These are phyloP conservation scores for Parsonsia alboflavescens DNA, from an alignment of 257 asterid species.

Conservation along the genomic window DNA sequence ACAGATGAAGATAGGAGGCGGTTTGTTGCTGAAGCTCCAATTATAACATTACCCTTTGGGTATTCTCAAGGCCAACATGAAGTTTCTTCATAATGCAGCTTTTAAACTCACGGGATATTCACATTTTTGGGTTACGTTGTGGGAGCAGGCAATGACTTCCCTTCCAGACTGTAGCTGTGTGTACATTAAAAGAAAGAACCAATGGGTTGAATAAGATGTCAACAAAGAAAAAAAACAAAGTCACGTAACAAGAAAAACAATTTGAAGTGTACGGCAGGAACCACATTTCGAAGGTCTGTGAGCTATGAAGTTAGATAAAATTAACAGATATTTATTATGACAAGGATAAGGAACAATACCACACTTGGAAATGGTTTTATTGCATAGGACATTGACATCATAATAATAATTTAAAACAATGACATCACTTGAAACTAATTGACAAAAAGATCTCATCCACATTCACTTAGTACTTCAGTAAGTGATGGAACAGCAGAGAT, in stretches of 20 bases:
- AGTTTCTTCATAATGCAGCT: too few species aligned
- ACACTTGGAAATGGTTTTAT: not conserved
- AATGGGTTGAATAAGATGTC: conserved; percentile 2
- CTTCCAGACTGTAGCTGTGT: conserved; percentile 88
- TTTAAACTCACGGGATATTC: too few species aligned
- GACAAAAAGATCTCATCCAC: not conserved
- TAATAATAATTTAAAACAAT: not conserved
- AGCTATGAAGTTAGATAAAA: not conserved
- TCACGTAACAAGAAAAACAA: not conserved
- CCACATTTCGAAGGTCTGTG: not conserved
- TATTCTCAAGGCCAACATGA: too few species aligned
- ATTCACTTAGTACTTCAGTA: not conserved
- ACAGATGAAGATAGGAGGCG: too few species aligned
- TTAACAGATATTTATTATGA: not conserved
- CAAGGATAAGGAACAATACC: not conserved
- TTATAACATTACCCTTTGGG: too few species aligned
- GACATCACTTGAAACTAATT: not conserved
- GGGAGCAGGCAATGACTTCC: too few species aligned
- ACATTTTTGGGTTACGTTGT: too few species aligned
- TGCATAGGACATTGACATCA: not conserved
- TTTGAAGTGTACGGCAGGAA: not conserved
- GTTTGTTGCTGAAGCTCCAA: too few species aligned
- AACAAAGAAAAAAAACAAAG: too few species aligned
- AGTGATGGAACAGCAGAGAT: not conserved
- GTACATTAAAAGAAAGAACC: conserved; percentile 64